Percentiles rank a stretch among this genome's conserved stretches.
These are phyloP conservation scores for Podila epigama DNA, from an alignment of 192 early-diverging fungal genomes.

Conservation along the genomic window DNA sequence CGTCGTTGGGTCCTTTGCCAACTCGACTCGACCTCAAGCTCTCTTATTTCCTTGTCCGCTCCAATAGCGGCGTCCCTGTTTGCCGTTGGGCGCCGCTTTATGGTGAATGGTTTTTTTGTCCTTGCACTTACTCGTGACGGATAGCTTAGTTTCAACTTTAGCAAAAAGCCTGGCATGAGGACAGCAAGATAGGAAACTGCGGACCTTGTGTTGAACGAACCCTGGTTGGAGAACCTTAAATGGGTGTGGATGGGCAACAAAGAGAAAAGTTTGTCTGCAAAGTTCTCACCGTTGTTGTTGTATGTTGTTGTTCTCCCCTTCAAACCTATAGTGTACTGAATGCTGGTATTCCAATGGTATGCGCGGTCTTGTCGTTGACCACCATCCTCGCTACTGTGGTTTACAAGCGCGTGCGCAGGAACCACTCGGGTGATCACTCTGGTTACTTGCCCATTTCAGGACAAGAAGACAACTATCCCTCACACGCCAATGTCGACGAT, in stretches of 20 bases:
- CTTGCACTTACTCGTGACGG: too few species aligned
- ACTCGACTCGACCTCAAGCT: too few species aligned
- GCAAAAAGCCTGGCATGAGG: too few species aligned
- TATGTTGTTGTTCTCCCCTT: background rate
- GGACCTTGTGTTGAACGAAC: background rate
- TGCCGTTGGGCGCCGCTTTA: too few species aligned
- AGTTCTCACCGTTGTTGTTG: background rate
- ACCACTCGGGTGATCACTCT: slow-evolving; percentile 31
- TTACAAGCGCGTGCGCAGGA: slow-evolving; percentile 23
- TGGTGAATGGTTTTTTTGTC: too few species aligned
- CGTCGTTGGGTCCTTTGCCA: too few species aligned
- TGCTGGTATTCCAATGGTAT: slow-evolving; percentile 30
- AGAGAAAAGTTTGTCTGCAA: background rate
- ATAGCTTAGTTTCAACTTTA: too few species aligned
- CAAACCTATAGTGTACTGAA: slow-evolving; percentile 25
- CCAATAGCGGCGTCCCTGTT: too few species aligned
- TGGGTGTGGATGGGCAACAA: too few species aligned
- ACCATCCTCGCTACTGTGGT: slow-evolving; percentile 21
- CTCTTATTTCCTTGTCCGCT: too few species aligned
- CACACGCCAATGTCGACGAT: slow-evolving; percentile 21
- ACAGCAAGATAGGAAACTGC: too few species aligned
- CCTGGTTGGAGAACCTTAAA: background rate
- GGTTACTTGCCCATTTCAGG: slow-evolving; percentile 31
- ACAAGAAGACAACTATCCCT: slow-evolving; percentile 22
- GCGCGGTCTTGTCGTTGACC: slow-evolving; percentile 15